A percentile compares a stretch with the other conserved stretches of the same genome.
Conservation (phyloP, 352 stramenopile species). For the Peronospora belbahrii region DNA sequence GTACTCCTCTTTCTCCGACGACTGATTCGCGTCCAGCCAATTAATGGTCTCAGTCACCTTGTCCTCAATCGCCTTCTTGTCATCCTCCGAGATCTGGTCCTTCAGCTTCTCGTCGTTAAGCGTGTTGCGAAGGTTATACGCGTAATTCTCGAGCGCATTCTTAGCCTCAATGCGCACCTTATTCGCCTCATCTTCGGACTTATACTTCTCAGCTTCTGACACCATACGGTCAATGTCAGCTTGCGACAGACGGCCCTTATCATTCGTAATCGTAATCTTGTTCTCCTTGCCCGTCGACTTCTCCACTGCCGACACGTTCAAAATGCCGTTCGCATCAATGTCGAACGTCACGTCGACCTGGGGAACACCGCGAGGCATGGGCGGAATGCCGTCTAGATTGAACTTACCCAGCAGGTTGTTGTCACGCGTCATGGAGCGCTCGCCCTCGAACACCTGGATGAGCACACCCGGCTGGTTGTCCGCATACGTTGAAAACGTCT, state of each 20-base stretch:
- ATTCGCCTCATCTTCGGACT: constrained; percentile 94
- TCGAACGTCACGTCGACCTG: constrained; percentile 89
- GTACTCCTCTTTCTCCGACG: constrained; percentile 73
- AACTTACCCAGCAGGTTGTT: constrained; percentile 89
- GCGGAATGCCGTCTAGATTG: constrained; percentile 78
- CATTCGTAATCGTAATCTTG: constrained; percentile 98
- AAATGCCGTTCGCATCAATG: constrained; percentile 87
- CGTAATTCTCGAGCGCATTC: constrained; percentile 94
- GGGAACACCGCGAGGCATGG: constrained; percentile 83
- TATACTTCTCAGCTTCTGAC: constrained; percentile 94
- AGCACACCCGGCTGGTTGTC: constrained; percentile 85
- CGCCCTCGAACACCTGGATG: constrained; percentile 89
- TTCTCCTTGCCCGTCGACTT: constrained; percentile 94
- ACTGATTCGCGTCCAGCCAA: constrained; percentile 94
- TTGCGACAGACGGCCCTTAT: constrained; percentile 95
- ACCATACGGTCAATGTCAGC: constrained; percentile 99
- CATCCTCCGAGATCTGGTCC: constrained; percentile 88
- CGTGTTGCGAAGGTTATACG: constrained; percentile 90
- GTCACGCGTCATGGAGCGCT: constrained; percentile 91
- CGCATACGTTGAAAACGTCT: constrained; percentile 84
- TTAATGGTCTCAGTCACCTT: constrained; percentile 95
- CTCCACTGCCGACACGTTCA: constrained; percentile 89
- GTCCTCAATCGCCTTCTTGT: constrained; percentile 78
- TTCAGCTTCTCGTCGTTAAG: constrained; percentile 91
- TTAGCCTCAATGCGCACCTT: constrained; percentile 94